phyloP scores from a whole-genome alignment of 1,139 yeast species.

The Magnusiomyces sp. region DNA sequence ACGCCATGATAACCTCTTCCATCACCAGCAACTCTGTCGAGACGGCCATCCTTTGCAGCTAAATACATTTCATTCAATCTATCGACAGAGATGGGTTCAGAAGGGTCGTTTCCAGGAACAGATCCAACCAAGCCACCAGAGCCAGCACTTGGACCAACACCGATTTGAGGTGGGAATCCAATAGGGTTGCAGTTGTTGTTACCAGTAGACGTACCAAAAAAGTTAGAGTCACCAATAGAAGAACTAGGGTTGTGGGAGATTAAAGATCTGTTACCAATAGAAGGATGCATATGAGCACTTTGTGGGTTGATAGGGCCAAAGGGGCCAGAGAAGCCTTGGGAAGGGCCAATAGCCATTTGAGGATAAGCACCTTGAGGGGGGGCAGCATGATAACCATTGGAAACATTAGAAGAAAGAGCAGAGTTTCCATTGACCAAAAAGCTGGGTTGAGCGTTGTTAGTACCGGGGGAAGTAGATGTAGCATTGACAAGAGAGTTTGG shows the following conservation, averaged over 20 bases:
- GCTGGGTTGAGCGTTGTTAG: conserved; percentile 13
- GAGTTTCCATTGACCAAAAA: not conserved
- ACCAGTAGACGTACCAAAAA: conserved; percentile 17
- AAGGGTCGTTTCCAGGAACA: conserved; percentile 28
- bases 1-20: conserved; percentile 38
- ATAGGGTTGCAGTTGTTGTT: conserved; percentile 12
- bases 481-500: not conserved
- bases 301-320: conserved; percentile 34
- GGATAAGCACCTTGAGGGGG: conserved; percentile 33
- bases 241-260: conserved; percentile 6
- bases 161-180: conserved; percentile 18
- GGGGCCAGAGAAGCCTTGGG: conserved; percentile 28
- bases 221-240: conserved; percentile 2
- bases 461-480: not conserved
- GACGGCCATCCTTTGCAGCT: conserved; percentile 42
- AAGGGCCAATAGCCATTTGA: conserved; percentile 27
- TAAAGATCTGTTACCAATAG: conserved; percentile 1
- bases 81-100: conserved; percentile 34
- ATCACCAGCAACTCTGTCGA: conserved; percentile 41
- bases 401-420: too few species aligned
- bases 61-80: conserved; percentile 41
- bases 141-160: conserved; percentile 11
- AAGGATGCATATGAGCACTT: conserved; percentile 27
- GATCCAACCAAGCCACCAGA: conserved; percentile 1
- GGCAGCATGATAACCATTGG: conserved; percentile 13